Base-by-base conservation (phyloP, 768 basidiomycete genomes). In the Saitozyma sp. region DNA sequence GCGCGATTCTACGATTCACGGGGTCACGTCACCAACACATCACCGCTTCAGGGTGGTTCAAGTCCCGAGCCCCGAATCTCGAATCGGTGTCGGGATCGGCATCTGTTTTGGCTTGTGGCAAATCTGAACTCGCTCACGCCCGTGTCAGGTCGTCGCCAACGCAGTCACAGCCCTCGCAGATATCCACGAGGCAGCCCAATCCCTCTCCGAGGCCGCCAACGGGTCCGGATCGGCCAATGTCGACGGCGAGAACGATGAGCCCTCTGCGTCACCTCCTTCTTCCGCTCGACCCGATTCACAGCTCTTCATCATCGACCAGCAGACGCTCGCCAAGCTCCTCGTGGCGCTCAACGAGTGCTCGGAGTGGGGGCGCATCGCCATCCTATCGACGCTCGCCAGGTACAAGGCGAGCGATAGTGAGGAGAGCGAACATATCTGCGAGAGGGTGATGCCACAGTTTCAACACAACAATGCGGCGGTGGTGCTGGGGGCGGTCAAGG, bases 351-450 rank as follows among this genome's bases (percentile, higher is more conserved):
- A 95, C 76, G 96, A 98, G 80, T 97, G 95, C 77, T 95, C 94
- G 0, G 96, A 99, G 81, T 99, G 96, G 96, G 96, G 96, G 40
- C 86, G 95, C 60, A 92, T 99, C 14, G 92, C 94, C 0, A 87
- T 99, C 43, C 81, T 98, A 56, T 89, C 89, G 62, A 91, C 92
- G 0, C 82, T 98, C 39, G 84, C 91, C 6, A 86, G 90, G 50
- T 98, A 97, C 79, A 83, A 83, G 42, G 86, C 92, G 0, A 83
- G 84, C 46, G 95, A 95, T 72, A 91, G 90, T 64, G 90, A 91
- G 80, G 96, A 99, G 82, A 90, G 90, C 76, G 96, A 99, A 75
- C 95, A 98, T 77, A 98, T 98, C 64, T 98, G 96, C 78, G 96
- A 98, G 80, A 87, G 96, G 38, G 95, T 98, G 11, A 89, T 98